Evolutionary conservation across 148 eudicot genomes (phyloP).

Genomic region (Silene conica): DNA sequence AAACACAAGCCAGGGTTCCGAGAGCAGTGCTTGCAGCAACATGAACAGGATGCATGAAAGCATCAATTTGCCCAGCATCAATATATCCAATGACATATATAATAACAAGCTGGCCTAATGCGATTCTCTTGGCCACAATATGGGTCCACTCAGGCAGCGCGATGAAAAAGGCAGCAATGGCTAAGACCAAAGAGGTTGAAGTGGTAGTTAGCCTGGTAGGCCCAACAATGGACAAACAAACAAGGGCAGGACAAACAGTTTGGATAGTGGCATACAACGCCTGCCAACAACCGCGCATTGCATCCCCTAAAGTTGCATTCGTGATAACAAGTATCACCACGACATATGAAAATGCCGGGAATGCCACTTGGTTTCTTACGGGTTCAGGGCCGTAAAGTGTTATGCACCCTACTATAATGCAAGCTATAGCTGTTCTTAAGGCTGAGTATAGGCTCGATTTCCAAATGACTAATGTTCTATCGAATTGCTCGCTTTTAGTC

Average conservation of each 20-base stretch:
- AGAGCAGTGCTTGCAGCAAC: constrained; percentile 69
- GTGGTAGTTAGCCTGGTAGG: constrained; percentile 40
- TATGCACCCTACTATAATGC: constrained; percentile 46
- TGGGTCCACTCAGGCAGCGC: constrained; percentile 52
- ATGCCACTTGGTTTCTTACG: constrained; percentile 30
- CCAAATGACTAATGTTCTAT: constrained; percentile 43
- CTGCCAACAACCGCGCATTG: constrained; percentile 57
- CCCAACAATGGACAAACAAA: constrained; percentile 50
- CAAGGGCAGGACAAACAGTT: constrained; percentile 49
- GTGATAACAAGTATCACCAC: constrained; percentile 53
- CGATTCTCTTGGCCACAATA: constrained; percentile 54
- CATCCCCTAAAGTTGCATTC: constrained; percentile 61
- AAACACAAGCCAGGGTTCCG: constrained; percentile 62
- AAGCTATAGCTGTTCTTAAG: constrained; percentile 58
- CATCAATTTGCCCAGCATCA: constrained; percentile 33
- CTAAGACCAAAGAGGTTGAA: constrained; percentile 46
- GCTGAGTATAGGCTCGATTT: constrained; percentile 42
- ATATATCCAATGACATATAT: constrained; percentile 52
- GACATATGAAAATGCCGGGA: constrained; percentile 71
- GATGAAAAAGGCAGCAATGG: constrained; percentile 43
- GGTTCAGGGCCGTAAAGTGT: constrained; percentile 50
- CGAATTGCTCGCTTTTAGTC: constrained; percentile 22
- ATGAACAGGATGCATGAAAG: constrained; percentile 71
- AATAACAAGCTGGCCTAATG: constrained; percentile 65
- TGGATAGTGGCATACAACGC: constrained; percentile 45